phyloP scores from a whole-genome alignment of 2,329 filamentous ascomycete species.

The Periconia sp. region DNA sequence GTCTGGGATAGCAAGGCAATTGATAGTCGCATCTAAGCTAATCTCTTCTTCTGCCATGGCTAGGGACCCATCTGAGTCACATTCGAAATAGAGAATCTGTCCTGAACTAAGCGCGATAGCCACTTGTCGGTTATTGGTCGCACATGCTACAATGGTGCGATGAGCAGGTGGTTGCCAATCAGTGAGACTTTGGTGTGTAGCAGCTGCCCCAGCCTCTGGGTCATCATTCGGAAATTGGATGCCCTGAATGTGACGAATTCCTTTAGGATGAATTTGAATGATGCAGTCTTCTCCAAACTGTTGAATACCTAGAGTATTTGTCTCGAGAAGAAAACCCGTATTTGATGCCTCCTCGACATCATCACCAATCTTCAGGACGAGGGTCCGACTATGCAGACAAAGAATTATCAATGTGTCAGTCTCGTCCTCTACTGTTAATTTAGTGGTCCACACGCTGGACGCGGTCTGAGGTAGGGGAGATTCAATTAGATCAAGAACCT shows the following conservation, averaged over 20 bases:
- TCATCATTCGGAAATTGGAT: conserved; percentile 50
- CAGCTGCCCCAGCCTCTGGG: conserved; percentile 26
- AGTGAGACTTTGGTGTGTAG: conserved; percentile 69
- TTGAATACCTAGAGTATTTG: conserved; percentile 89
- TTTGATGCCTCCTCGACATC: conserved; percentile 96
- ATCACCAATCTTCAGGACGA: conserved; percentile 94
- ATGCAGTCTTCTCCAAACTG: conserved; percentile 92
- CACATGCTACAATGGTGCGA: conserved; percentile 91
- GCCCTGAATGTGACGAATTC: conserved; percentile 86
- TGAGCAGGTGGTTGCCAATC: conserved; percentile 95
- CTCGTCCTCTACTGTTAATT: conserved; percentile 78
- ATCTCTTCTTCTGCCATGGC: conserved; percentile 94
- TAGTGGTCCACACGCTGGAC: conserved; percentile 93
- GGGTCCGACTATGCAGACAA: conserved; percentile 85
- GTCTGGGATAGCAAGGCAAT: conserved; percentile 89
- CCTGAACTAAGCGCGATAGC: conserved; percentile 93
- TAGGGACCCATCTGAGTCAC: conserved; percentile 88
- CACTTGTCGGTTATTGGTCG: conserved; percentile 92
- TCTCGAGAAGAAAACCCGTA: conserved; percentile 87
- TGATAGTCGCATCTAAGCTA: conserved; percentile 94
- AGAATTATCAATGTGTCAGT: conserved; percentile 96
- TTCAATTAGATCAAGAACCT: conserved; percentile 94
- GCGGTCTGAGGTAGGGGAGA: conserved; percentile 89
- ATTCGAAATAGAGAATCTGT: conserved; percentile 97
- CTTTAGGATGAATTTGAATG: conserved; percentile 94